Base-by-base conservation (phyloP, 495 filamentous ascomycete species). In the Aspergillus affinis region DNA sequence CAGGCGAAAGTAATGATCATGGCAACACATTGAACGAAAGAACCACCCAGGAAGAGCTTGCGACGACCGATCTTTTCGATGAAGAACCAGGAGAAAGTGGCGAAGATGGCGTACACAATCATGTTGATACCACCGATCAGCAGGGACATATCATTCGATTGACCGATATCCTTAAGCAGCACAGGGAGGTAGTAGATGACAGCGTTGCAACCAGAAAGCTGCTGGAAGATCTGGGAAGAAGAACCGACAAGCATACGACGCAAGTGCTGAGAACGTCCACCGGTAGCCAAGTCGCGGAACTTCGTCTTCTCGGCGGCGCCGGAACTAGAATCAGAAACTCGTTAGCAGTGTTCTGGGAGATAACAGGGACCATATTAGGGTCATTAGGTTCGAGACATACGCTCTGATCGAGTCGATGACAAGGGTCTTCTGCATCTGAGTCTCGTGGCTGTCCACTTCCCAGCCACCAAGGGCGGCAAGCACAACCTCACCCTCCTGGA, bases 181-280 rank as follows among this genome's bases (percentile, higher is more conserved):
- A 93, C 84, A 0, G 90, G 89, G 61, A 91, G 88, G 69, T 90
- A 93, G 78, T 95, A 95, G 64, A 93, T 93, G 64, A 93, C 88
- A 13, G 89, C 90, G 60, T 93, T 93, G 78, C 89, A 91, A 20
- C 78, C 78, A 56, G 84, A 83, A 32, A 93, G 76, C 65, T 95
- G 91, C 71, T 94, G 90, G 77, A 93, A 89, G 63, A 94, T 80
- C 74, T 94, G 91, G 4, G 86, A 84, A 19, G 82, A 86, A 13
- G 77, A 76, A 27, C 78, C 80, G 59, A 82, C 70, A 46, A 81
- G 48, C 77, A 81, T 83, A 20, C 77, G 76, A 30, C 76, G 76
- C 58, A 80, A 67, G 55, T 81, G 77, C 57, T 81, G 78, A 21
- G 71, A 71, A 46, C 71, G 72, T 48, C 78, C 78, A 23, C 72